Evolutionary conservation across 2,329 filamentous ascomycete species (phyloP), one percentile per base, ranked within the genome.

Genomic region (Ophiostoma novo-ulmi): DNA sequence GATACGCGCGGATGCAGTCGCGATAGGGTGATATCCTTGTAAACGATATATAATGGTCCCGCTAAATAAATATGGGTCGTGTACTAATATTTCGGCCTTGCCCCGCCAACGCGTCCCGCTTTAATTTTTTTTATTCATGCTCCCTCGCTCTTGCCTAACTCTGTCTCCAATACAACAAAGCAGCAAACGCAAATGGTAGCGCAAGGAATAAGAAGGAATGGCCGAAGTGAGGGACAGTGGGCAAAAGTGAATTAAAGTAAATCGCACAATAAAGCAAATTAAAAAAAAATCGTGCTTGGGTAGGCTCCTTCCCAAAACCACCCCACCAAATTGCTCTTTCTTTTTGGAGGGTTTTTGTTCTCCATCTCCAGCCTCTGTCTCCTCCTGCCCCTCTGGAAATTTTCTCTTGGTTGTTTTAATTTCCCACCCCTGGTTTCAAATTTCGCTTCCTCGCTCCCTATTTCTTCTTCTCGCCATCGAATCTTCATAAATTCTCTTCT

Each of bases 321-420:
- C 66, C 66, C 66, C 66, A 68, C 66, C 66, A 68, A 52, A 35
- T 10, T 26, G 38, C 39, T 65, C 38, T 39, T 65, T 48, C 44
- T 48, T 48, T 48, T 20, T 48, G 44, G 44, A 20, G 5, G 44
- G 22, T 67, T 67, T 67, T 65, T 17, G 11, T 36, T 52, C 64
- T 48, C 71, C 66, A 71, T 70, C 65, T 44, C 70, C 73, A 71
- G 44, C 71, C 69, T 71, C 36, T 41, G 38, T 5, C n/a, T 3
- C n/a, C 36, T 44, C 36, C 65, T 44, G 22, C 65, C 66, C 63
- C 55, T 66, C 61, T 58, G 65, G 64, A 70, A 70, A 58, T 67
- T 70, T 64, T 66, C 48, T 39, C 39, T 58, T 61, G 58, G 35
- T 35, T 38, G 35, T 69, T 20, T 44, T 69, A 67, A 67, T 67